phyloP scores from a whole-genome alignment of 2,329 filamentous ascomycete genomes.

The Pleurostoma richardsiae region DNA sequence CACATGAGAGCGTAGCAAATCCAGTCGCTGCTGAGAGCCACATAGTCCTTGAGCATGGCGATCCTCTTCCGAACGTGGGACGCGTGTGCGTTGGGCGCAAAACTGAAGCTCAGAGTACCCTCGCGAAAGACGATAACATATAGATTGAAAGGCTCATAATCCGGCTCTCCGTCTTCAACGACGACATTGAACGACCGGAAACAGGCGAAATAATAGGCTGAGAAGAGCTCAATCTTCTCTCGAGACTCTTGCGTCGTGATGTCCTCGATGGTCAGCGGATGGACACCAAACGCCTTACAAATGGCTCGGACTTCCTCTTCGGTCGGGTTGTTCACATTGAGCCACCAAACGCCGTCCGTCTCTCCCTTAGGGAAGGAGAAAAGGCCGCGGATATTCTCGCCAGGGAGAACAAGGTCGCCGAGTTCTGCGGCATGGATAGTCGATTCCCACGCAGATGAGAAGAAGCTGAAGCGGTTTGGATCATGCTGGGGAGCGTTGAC shows the following conservation, averaged over 20 bases:
- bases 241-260: slow-evolving; percentile 92
- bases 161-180: slow-evolving; percentile 72
- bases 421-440: slow-evolving; percentile 89
- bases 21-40: slow-evolving; percentile 93
- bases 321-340: slow-evolving; percentile 87
- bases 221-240: slow-evolving; percentile 97
- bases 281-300: slow-evolving; percentile 91
- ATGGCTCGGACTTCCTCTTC: slow-evolving; percentile 84
- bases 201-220: slow-evolving; percentile 95
- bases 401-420: slow-evolving; percentile 81
- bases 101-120: slow-evolving; percentile 92
- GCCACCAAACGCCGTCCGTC: slow-evolving; percentile 90
- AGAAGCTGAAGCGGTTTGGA: slow-evolving; percentile 88
- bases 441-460: slow-evolving; percentile 90
- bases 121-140: slow-evolving; percentile 97
- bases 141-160: slow-evolving; percentile 91
- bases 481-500: slow-evolving; percentile 40
- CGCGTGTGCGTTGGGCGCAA: slow-evolving; percentile 80
- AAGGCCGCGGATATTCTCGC: slow-evolving; percentile 82
- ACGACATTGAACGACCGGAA: slow-evolving; percentile 88
- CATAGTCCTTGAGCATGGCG: slow-evolving; percentile 87
- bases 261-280: slow-evolving; percentile 93
- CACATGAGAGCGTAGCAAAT: slow-evolving; percentile 97
- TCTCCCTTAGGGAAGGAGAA: slow-evolving; percentile 65
- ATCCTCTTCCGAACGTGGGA: slow-evolving; percentile 88